Evolutionary conservation across 2,329 filamentous ascomycete species (phyloP), one percentile per base, ranked within the genome.

Genomic region (Phaeosphaeria sp.): DNA sequence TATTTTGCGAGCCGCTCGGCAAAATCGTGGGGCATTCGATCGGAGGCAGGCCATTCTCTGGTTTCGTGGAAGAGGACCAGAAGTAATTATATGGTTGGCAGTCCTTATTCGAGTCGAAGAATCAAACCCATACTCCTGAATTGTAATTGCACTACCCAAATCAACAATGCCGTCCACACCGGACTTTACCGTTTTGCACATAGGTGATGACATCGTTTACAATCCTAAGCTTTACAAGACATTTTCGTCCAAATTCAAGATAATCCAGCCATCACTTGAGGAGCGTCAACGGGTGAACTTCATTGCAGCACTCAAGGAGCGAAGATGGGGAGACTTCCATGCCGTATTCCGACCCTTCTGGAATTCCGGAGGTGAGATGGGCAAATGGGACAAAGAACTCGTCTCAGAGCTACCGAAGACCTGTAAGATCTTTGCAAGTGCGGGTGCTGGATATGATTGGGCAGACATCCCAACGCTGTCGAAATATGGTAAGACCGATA

Each of bases 371-470:
- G 84, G 83, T 7, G 86, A 87, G 64, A 87, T 87, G 84, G 84
- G 84, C 0, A 79, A 80, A 17, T 87, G 84, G 84, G 83, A 88
- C 60, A 8, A 30, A 66, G 85, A 87, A 56, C 66, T 87, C n/a
- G 82, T 87, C 43, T 77, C 79, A 0, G 69, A 86, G 17, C 72
- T 87, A 6, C 85, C 85, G 0, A 44, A 70, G 1, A 82, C 81
- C 0, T 79, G 83, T 53, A 81, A 79, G 57, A 79, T 87, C 5
- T 86, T 82, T 68, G 82, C 85, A 4, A 82, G 79, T 9, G 84
- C 85, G 0, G 84, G 85, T 0, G 84, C 85, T 6, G 84, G 85
- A 0, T 87, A 84, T 69, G 84, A 87, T 68, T 86, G 84, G 84
- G 84, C 81, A 3, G 82, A 87, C 68, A 82, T 63, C 9, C 57